Percentiles rank a stretch among this genome's conserved stretches.
Evolutionary conservation across 2,329 filamentous ascomycete species (phyloP).

Genomic region (Raffaelea arxii): DNA sequence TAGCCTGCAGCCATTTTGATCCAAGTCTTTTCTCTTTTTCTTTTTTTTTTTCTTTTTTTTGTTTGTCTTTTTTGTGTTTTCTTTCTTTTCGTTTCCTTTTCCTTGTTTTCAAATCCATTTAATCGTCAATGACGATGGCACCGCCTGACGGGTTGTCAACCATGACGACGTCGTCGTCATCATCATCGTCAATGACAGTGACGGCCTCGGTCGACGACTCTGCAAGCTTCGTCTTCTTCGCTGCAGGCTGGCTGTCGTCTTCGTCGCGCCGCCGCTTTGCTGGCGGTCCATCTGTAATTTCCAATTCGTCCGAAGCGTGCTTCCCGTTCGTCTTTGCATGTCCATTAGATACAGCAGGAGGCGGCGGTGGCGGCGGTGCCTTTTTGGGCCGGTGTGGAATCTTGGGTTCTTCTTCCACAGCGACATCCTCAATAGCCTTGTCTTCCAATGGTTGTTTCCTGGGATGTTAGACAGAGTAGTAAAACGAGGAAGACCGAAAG

Average conservation of each 20-base stretch:
- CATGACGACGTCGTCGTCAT: slow-evolving; percentile 38
- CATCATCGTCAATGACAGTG: slow-evolving; percentile 12
- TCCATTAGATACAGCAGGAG: slow-evolving; percentile 26
- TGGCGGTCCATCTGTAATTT: slow-evolving; percentile 13
- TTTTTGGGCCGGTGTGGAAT: slow-evolving; percentile 47
- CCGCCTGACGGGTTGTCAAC: slow-evolving; percentile 42
- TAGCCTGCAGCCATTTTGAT: too few relatives aligned
- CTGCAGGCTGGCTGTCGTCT: slow-evolving; percentile 22
- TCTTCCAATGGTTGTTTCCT: slow-evolving; percentile 31
- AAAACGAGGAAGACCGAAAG: not conserved
- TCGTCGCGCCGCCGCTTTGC: slow-evolving; percentile 40
- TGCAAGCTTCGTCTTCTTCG: slow-evolving; percentile 39
- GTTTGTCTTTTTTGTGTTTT: too few relatives aligned
- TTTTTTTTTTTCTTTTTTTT: too few relatives aligned
- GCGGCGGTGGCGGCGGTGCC: slow-evolving; percentile 16
- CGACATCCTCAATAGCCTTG: slow-evolving; percentile 44
- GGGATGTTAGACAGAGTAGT: slow-evolving; percentile 18
- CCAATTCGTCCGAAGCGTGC: slow-evolving; percentile 18
- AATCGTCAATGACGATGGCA: slow-evolving; percentile 54
- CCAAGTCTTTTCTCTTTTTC: too few relatives aligned
- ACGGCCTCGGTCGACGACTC: not conserved
- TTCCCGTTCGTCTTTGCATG: slow-evolving; percentile 32
- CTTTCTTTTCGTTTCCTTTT: too few relatives aligned
- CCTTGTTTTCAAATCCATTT: not conserved
- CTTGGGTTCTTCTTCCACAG: slow-evolving; percentile 30